These are phyloP conservation scores for Quercus glauca DNA, from an alignment of 306 rosid genomes.

Conservation along the genomic window DNA sequence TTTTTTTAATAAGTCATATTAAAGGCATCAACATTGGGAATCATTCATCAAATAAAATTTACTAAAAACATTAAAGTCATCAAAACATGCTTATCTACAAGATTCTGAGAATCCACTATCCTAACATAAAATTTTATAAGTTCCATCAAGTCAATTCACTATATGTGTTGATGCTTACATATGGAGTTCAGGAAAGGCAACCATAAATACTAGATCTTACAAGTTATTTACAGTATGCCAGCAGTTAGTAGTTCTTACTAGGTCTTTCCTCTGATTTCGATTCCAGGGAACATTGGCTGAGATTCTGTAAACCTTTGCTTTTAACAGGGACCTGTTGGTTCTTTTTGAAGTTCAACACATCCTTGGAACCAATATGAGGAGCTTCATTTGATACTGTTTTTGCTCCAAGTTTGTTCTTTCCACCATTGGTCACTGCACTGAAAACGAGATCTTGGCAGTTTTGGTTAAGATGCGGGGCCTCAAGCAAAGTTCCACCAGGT, in stretches of 20 bases:
- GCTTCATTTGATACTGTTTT: conserved; percentile 41
- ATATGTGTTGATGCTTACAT: background rate
- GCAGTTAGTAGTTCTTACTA: background rate
- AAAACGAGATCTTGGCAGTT: conserved; percentile 41
- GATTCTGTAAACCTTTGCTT: conserved; percentile 83
- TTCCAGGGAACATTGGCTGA: conserved; percentile 57
- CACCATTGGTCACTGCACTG: conserved; percentile 35
- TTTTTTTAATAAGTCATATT: background rate
- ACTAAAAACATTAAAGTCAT: background rate
- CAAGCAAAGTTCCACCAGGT: conserved; percentile 38
- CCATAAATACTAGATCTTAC: background rate
- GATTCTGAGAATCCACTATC: background rate
- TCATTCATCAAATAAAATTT: background rate
- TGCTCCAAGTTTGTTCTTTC: conserved; percentile 48
- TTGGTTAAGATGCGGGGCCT: conserved; percentile 47
- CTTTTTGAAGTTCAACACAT: conserved; percentile 48
- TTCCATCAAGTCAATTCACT: background rate
- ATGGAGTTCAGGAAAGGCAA: background rate
- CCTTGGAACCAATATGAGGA: conserved; percentile 49
- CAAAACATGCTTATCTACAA: background rate
- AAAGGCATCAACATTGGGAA: background rate
- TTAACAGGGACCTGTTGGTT: conserved; percentile 46
- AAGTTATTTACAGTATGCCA: background rate
- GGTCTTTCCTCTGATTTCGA: background rate
- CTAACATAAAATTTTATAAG: background rate